Conservation (phyloP, 805 yeast genomes). For the Saccharomyces jurei region DNA sequence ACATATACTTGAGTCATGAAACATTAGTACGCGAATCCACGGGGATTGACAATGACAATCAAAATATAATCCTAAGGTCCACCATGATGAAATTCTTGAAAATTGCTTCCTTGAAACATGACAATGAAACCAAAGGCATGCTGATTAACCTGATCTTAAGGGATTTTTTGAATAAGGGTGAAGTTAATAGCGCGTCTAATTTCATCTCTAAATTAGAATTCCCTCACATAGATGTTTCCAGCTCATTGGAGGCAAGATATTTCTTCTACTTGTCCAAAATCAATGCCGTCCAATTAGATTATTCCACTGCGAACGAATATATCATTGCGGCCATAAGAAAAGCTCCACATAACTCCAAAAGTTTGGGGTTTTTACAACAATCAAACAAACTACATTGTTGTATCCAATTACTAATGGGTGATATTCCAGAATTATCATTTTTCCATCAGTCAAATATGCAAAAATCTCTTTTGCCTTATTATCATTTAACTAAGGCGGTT, state of each 20-base stretch:
- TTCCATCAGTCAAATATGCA: constrained; percentile 61
- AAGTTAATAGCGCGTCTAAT: constrained; percentile 79
- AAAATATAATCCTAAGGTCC: constrained; percentile 43
- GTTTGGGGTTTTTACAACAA: constrained; percentile 80
- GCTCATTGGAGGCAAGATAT: constrained; percentile 85
- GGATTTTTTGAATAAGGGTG: constrained; percentile 68
- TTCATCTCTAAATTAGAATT: constrained; percentile 83
- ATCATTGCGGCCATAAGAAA: constrained; percentile 93
- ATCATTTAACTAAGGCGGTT: constrained; percentile 83
- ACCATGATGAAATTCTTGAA: constrained; percentile 67
- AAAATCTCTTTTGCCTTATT: constrained; percentile 66
- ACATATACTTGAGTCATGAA: constrained; percentile 73
- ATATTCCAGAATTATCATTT: constrained; percentile 80
- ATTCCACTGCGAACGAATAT: constrained; percentile 81
- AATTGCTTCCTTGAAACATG: constrained; percentile 86
- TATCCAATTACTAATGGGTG: constrained; percentile 92
- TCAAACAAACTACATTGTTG: constrained; percentile 83
- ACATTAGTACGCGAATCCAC: constrained; percentile 29
- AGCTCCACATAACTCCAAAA: constrained; percentile 82
- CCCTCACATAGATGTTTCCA: constrained; percentile 68
- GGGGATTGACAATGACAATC: constrained; percentile 31
- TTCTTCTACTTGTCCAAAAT: constrained; percentile 87
- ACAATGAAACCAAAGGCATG: constrained; percentile 83
- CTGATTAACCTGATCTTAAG: constrained; percentile 80
- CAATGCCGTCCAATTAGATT: constrained; percentile 85